A percentile compares a stretch with the other conserved stretches of the same genome.
phyloP scores from a whole-genome alignment of 805 yeast species.

The Cyberlindnera suaveolens region DNA sequence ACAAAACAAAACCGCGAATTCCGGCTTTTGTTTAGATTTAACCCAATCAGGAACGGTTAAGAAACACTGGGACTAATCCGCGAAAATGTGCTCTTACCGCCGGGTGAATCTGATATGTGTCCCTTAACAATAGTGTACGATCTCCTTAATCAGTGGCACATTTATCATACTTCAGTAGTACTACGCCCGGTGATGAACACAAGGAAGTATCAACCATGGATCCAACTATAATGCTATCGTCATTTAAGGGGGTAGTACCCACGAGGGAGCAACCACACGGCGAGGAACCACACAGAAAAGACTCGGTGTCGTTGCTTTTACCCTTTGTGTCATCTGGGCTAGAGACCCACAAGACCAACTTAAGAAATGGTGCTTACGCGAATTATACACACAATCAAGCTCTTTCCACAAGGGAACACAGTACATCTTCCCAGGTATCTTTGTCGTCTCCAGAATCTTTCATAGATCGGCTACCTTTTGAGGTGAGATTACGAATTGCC shows the following conservation, averaged over 20 bases:
- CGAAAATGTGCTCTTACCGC: constrained; percentile 1
- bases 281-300: background rate
- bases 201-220: background rate
- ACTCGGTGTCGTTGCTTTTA: constrained; percentile 9
- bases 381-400: no score
- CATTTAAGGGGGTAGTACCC: background rate
- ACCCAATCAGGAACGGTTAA: constrained; percentile 4
- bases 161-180: background rate
- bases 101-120: no score
- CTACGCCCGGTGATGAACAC: background rate
- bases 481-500: constrained; percentile 29
- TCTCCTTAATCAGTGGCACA: background rate
- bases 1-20: constrained; percentile 2
- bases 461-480: constrained; percentile 33
- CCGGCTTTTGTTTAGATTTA: constrained; percentile 8
- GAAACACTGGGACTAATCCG: background rate
- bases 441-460: background rate
- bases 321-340: constrained; percentile 16
- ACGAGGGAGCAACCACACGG: background rate
- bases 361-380: no score
- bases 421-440: no score
- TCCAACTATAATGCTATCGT: background rate
- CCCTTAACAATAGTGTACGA: no score
- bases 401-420: no score
- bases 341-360: background rate